These are phyloP conservation scores for Pleurostoma richardsiae DNA, from an alignment of 2,329 filamentous ascomycete species.

Conservation along the genomic window DNA sequence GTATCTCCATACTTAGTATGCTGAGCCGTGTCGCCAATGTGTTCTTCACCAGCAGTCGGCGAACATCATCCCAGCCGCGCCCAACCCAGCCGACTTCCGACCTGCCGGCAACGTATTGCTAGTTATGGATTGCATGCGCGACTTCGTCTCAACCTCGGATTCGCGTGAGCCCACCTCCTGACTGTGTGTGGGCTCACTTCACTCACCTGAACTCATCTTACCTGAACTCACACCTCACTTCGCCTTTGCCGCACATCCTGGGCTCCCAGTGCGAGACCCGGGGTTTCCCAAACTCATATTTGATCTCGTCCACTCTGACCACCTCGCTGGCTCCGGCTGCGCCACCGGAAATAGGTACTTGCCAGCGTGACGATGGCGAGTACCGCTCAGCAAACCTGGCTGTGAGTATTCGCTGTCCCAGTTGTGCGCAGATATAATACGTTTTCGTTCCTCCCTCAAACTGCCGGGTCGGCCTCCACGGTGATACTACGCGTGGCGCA, in stretches of 20 bases:
- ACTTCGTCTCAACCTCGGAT: constrained; percentile 14
- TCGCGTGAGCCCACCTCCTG: constrained; percentile 22
- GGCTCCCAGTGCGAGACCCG: too few species aligned
- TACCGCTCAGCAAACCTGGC: constrained; percentile 11
- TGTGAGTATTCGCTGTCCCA: constrained; percentile 6
- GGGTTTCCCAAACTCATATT: too few species aligned
- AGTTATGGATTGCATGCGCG: constrained; percentile 26
- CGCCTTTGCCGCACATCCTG: too few species aligned
- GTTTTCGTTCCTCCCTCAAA: too few species aligned
- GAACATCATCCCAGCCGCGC: constrained; percentile 2
- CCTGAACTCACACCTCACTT: not conserved
- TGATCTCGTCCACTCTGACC: too few species aligned
- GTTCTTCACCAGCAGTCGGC: constrained; percentile 1
- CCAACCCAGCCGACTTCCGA: constrained; percentile 8
- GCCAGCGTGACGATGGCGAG: not conserved
- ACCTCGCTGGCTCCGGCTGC: too few species aligned
- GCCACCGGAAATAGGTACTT: too few species aligned
- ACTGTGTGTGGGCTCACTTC: constrained; percentile 12
- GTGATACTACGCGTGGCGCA: too few species aligned
- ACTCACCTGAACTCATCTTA: constrained; percentile 3
- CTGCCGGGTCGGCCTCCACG: too few species aligned
- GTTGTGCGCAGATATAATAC: too few species aligned
- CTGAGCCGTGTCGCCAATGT: constrained; percentile 5
- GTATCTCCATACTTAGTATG: not conserved
- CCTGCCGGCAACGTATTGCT: constrained; percentile 1